Percentiles rank a stretch among this genome's conserved stretches.
phyloP scores from a whole-genome alignment of 1,284 basidiomycete genomes.

The Ceratobasidium sp. region DNA sequence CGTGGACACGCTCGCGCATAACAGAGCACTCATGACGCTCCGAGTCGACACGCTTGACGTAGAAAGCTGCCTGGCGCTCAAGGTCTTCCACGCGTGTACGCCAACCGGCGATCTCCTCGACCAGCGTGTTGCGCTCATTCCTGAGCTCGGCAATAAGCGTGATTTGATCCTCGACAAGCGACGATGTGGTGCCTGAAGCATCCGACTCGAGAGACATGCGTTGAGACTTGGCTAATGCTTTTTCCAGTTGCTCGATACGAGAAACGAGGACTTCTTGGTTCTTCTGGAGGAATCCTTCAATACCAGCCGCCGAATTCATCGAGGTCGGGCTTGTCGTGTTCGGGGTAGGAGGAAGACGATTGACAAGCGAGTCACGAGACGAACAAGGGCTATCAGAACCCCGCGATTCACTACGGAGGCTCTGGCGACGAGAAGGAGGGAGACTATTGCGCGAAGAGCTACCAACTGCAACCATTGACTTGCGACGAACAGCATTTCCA shows the following conservation, averaged over 20 bases:
- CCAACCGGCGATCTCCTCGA: constrained; percentile 82
- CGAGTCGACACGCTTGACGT: constrained; percentile 73
- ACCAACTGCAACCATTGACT: constrained; percentile 30
- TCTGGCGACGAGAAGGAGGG: constrained; percentile 53
- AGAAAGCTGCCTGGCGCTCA: constrained; percentile 63
- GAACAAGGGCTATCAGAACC: constrained; percentile 34
- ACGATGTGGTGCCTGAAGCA: constrained; percentile 31
- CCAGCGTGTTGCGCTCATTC: constrained; percentile 81
- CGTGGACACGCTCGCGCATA: constrained; percentile 65
- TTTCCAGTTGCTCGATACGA: constrained; percentile 82
- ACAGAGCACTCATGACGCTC: constrained; percentile 83
- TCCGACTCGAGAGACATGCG: constrained; percentile 50
- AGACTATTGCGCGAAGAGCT: constrained; percentile 37
- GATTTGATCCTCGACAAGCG: constrained; percentile 45
- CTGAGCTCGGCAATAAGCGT: constrained; percentile 73
- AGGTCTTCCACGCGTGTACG: constrained; percentile 74
- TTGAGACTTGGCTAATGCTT: constrained; percentile 62
- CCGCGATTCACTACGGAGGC: constrained; percentile 56
- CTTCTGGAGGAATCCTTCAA: constrained; percentile 71
- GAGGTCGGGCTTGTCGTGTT: constrained; percentile 44
- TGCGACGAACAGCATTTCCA: constrained; percentile 39
- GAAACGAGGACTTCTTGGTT: constrained; percentile 82
- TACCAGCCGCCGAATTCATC: constrained; percentile 61
- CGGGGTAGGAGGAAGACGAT: constrained; percentile 75
- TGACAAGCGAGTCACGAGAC: constrained; percentile 53